Evolutionary conservation across 176 grass and related monocot species (phyloP).

Genomic region (Oropetium thomaeum): DNA sequence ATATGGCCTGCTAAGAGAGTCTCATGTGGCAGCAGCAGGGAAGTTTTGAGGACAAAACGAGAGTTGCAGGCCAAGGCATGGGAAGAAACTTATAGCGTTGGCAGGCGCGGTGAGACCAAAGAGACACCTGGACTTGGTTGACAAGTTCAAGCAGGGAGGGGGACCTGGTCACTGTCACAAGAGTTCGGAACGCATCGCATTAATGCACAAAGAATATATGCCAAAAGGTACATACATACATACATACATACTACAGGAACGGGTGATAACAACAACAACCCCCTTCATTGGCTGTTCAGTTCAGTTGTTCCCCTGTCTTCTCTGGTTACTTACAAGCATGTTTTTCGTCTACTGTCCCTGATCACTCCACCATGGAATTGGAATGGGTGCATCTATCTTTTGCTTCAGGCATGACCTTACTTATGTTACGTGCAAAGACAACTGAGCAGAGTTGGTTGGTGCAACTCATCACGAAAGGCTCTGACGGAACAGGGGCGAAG

Average conservation of each 20-base stretch:
- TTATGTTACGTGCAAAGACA: slow-evolving; percentile 49
- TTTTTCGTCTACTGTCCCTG: slow-evolving; percentile 32
- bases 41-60: background rate
- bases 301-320: background rate
- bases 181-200: slow-evolving; percentile 30
- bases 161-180: slow-evolving; percentile 37
- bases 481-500: slow-evolving; percentile 2
- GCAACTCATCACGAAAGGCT: slow-evolving; percentile 29
- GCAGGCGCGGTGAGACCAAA: slow-evolving; percentile 33
- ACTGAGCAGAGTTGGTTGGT: slow-evolving; percentile 31
- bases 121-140: slow-evolving; percentile 38
- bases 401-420: slow-evolving; percentile 43
- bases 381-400: slow-evolving; percentile 14
- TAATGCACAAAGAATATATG: slow-evolving; percentile 10
- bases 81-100: slow-evolving; percentile 21
- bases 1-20: background rate
- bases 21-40: background rate
- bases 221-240: slow-evolving; percentile 23
- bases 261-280: background rate
- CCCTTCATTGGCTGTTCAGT: slow-evolving; percentile 18
- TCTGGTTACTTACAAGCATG: slow-evolving; percentile 22
- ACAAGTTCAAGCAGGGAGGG: slow-evolving; percentile 35
- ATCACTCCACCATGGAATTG: background rate
- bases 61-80: background rate
- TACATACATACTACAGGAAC: background rate